phyloP scores from a whole-genome alignment of 805 yeast species.

The Ogataea methanolica region DNA sequence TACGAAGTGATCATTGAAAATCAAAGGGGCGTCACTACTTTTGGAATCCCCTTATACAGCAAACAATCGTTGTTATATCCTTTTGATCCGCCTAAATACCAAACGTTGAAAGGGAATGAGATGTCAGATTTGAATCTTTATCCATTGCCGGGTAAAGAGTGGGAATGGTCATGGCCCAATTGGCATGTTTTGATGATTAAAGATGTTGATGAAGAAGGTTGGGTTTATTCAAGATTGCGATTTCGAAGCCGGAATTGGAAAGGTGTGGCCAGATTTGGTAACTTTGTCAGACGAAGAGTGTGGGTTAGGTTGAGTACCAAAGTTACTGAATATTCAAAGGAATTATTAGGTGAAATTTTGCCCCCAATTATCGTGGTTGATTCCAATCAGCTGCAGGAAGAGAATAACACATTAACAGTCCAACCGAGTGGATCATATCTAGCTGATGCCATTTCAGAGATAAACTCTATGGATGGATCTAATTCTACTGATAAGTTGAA shows the following conservation, averaged over 20 bases:
- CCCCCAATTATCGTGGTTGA: slow-evolving; percentile 3
- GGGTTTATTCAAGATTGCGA: slow-evolving; percentile 43
- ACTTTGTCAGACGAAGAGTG: slow-evolving; percentile 44
- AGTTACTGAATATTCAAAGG: not conserved
- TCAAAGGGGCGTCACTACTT: slow-evolving; percentile 48
- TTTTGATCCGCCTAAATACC: slow-evolving; percentile 48
- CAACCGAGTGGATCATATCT: too few relatives aligned
- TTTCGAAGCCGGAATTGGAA: slow-evolving; percentile 44
- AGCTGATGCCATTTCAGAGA: too few relatives aligned
- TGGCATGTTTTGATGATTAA: slow-evolving; percentile 52
- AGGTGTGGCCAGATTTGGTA: slow-evolving; percentile 45
- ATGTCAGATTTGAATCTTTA: slow-evolving; percentile 27
- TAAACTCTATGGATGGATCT: too few relatives aligned
- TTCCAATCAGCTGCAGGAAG: not conserved
- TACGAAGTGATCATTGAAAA: slow-evolving; percentile 47
- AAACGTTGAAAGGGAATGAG: slow-evolving; percentile 37
- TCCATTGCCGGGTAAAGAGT: slow-evolving; percentile 46
- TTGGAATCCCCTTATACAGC: slow-evolving; percentile 48
- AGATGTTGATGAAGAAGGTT: slow-evolving; percentile 57
- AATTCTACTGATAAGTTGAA: too few relatives aligned
- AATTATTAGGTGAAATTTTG: not conserved
- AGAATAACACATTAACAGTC: too few relatives aligned
- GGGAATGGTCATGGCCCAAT: slow-evolving; percentile 53
- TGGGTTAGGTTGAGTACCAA: slow-evolving; percentile 43
- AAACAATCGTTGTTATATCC: slow-evolving; percentile 42